Conservation (phyloP, 306 rosid species). For the Argentina anserina region DNA sequence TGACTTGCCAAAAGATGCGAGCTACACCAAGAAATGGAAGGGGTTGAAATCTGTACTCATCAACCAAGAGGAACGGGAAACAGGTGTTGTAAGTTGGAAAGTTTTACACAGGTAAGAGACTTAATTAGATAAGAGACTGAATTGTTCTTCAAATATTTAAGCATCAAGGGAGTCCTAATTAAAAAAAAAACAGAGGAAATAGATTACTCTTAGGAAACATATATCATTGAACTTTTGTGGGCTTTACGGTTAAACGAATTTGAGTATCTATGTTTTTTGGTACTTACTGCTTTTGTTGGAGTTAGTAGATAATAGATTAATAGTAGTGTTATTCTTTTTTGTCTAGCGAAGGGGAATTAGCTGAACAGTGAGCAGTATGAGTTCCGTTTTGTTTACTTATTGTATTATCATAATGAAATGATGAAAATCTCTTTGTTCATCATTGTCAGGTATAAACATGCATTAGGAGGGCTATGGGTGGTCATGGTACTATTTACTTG, state of each 20-base stretch:
- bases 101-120: constrained; percentile 45
- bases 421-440: constrained; percentile 8
- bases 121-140: constrained; percentile 13
- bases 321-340: no score
- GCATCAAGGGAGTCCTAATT: no score
- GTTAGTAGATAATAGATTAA: no score
- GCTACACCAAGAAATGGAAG: constrained; percentile 45
- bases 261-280: no score
- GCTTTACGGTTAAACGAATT: no score
- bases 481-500: constrained; percentile 57
- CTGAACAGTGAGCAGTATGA: not conserved
- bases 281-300: no score
- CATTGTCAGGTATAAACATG: constrained; percentile 55
- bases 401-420: not conserved
- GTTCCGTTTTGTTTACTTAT: not conserved
- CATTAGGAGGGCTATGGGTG: constrained; percentile 82
- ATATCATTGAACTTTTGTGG: no score
- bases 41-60: constrained; percentile 55
- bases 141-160: no score
- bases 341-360: no score
- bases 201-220: no score
- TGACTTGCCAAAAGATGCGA: constrained; percentile 39
- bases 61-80: constrained; percentile 84
- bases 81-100: constrained; percentile 81
- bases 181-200: no score